A percentile compares a stretch with the other conserved stretches of the same genome.
Conservation (phyloP, 495 filamentous ascomycete species). For the Lasiosphaeriaceae sp. region DNA sequence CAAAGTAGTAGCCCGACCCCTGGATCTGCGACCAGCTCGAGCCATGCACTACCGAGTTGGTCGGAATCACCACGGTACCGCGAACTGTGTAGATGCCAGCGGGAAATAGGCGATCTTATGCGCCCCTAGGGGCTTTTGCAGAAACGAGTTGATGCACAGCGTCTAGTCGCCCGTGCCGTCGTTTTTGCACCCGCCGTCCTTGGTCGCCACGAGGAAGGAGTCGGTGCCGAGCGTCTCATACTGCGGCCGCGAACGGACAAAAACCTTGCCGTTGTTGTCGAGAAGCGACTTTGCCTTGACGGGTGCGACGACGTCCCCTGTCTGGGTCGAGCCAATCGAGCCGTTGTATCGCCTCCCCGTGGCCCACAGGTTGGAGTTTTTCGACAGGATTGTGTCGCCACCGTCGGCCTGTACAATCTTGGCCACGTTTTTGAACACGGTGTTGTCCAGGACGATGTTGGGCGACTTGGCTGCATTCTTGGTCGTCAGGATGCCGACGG, state of each 20-base stretch:
- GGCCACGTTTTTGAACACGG: neutral
- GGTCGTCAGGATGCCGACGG: constrained; percentile 63
- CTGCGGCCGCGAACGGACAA: constrained; percentile 57
- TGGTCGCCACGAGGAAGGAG: constrained; percentile 40
- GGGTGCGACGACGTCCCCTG: constrained; percentile 39
- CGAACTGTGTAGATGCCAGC: constrained; percentile 32
- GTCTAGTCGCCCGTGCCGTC: constrained; percentile 27
- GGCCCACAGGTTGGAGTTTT: neutral
- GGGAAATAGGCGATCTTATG: constrained; percentile 51
- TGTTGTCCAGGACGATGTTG: constrained; percentile 4
- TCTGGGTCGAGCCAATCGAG: constrained; percentile 11
- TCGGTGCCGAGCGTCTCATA: constrained; percentile 47
- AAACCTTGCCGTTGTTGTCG: constrained; percentile 48
- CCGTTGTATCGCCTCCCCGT: neutral
- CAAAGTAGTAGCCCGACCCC: constrained; percentile 37
- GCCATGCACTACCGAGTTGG: constrained; percentile 36
- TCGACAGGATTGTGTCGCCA: neutral
- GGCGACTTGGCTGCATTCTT: neutral
- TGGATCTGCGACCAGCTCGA: constrained; percentile 27
- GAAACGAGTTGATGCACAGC: constrained; percentile 28
- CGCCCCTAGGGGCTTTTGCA: constrained; percentile 44
- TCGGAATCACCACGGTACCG: constrained; percentile 38
- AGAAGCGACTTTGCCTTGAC: constrained; percentile 47
- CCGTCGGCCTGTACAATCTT: neutral
- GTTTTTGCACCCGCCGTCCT: constrained; percentile 24